Conservation (phyloP, 2,329 filamentous ascomycete species). For the Fusarium haematococcum region DNA sequence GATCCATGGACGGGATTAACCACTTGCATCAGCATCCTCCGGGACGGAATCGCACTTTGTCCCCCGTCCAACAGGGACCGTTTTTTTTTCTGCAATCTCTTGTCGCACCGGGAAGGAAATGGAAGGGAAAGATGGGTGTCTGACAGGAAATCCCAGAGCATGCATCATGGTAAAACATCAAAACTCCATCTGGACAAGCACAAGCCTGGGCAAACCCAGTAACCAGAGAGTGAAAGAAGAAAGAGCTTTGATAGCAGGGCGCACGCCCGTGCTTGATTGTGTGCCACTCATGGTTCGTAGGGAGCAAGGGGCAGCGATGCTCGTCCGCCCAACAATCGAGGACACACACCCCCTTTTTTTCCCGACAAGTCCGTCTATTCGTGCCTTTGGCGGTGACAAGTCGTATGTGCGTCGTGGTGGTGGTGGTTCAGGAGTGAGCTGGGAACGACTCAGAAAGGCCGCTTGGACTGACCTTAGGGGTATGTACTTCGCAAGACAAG, state of each 20-base stretch:
- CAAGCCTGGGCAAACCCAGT: constrained; percentile 25
- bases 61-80: constrained; percentile 5
- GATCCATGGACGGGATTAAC: constrained; percentile 23
- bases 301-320: constrained; percentile 21
- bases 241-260: constrained; percentile 27
- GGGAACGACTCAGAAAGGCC: constrained; percentile 33
- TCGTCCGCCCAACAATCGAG: constrained; percentile 13
- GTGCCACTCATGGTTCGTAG: constrained; percentile 37
- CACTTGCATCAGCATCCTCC: constrained; percentile 14
- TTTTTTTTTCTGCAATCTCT: neutral
- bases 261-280: constrained; percentile 32
- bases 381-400: neutral
- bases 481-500: constrained; percentile 7
- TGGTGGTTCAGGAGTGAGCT: constrained; percentile 4
- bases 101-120: neutral
- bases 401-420: neutral
- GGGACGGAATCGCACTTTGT: neutral
- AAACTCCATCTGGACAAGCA: constrained; percentile 21
- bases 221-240: neutral
- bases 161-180: neutral
- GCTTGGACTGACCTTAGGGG: constrained; percentile 33
- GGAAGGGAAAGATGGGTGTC: neutral
- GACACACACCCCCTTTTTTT: constrained; percentile 24
- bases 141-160: neutral
- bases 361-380: constrained; percentile 1